phyloP scores from a whole-genome alignment of 495 filamentous ascomycete species.

The Pyrenula aspistea region DNA sequence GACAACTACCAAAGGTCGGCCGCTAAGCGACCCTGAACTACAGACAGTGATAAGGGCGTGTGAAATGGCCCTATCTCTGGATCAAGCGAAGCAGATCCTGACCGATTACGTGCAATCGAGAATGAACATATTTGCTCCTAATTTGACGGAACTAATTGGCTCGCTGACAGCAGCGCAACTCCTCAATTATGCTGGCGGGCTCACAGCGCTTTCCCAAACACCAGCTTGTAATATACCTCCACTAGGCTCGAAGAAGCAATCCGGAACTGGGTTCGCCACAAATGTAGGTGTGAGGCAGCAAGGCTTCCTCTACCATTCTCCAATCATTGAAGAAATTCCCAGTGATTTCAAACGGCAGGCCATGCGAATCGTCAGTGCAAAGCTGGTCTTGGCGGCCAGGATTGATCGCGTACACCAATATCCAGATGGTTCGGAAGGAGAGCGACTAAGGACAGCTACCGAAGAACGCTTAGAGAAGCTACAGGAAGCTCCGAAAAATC shows the following conservation, averaged over 20 bases:
- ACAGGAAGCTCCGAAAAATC: conserved; percentile 85
- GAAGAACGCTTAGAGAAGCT: conserved; percentile 86
- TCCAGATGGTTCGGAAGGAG: conserved; percentile 71
- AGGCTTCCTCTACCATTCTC: conserved; percentile 86
- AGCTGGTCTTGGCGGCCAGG: conserved; percentile 82
- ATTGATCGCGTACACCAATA: conserved; percentile 77
- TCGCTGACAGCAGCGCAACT: conserved; percentile 93
- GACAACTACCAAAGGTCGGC: conserved; percentile 70
- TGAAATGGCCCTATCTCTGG: conserved; percentile 74
- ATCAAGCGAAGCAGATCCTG: conserved; percentile 74
- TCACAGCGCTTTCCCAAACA: conserved; percentile 79
- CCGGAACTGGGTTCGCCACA: conserved; percentile 77
- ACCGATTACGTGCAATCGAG: conserved; percentile 95
- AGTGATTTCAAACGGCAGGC: conserved; percentile 85
- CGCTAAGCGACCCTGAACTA: conserved; percentile 64
- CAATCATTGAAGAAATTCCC: conserved; percentile 72
- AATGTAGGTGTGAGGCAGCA: conserved; percentile 88
- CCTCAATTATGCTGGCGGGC: conserved; percentile 82
- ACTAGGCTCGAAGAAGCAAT: conserved; percentile 76
- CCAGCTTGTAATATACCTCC: conserved; percentile 87
- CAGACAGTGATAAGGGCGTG: conserved; percentile 66
- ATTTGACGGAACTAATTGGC: conserved; percentile 84
- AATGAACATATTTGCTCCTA: conserved; percentile 92
- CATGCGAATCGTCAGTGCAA: conserved; percentile 88
- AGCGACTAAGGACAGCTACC: conserved; percentile 73